These are phyloP conservation scores for Allomyces macrogynus DNA, from an alignment of 192 early-diverging fungal genomes.

Conservation along the genomic window DNA sequence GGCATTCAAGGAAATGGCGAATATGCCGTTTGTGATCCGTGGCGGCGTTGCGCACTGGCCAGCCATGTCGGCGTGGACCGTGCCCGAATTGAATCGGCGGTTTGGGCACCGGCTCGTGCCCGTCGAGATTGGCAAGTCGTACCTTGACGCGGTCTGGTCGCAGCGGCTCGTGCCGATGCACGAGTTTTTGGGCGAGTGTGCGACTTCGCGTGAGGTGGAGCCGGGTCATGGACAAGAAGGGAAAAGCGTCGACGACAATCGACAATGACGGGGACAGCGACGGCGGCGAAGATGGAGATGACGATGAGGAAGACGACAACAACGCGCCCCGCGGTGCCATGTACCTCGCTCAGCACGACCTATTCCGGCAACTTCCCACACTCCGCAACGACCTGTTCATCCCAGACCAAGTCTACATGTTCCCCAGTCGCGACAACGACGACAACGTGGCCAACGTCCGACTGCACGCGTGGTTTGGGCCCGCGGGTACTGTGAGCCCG, in stretches of 20 bases:
- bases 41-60: background rate
- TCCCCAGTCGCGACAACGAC: conserved; percentile 1
- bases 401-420: background rate
- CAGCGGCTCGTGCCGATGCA: background rate
- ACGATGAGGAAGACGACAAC: no score
- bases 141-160: background rate
- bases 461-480: conserved; percentile 6
- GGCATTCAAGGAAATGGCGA: background rate
- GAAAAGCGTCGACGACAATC: no score
- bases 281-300: no score
- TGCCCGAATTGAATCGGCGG: background rate
- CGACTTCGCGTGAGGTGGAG: background rate
- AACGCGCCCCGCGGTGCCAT: no score
- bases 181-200: background rate
- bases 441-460: conserved; percentile 2
- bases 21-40: background rate
- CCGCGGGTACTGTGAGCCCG: conserved; percentile 4
- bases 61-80: background rate
- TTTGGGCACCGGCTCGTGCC: background rate
- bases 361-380: conserved; percentile 3
- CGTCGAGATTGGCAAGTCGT: background rate
- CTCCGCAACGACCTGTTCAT: conserved; percentile 1
- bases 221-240: no score
- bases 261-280: no score
- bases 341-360: conserved; percentile 5